Conservation (phyloP, 2,329 filamentous ascomycete species). For the Cercospora zeina region DNA sequence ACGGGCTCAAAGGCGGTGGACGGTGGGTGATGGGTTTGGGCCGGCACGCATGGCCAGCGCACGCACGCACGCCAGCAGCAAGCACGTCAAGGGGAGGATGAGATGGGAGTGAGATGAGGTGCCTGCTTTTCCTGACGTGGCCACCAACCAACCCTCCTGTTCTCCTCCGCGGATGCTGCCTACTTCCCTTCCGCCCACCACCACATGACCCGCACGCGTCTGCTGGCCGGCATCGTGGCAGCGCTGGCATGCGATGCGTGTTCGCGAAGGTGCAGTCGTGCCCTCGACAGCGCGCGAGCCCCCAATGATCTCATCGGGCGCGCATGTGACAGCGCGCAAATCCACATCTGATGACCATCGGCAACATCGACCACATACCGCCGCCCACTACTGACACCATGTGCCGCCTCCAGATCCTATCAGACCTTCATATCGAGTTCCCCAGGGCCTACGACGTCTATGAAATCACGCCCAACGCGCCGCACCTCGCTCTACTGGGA, state of each 20-base stretch:
- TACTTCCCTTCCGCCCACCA: constrained; percentile 9
- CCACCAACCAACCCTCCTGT: neutral
- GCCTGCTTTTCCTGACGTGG: constrained; percentile 1
- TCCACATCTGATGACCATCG: neutral
- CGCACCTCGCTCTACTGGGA: constrained; percentile 57
- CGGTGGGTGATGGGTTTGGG: neutral
- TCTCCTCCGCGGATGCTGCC: neutral
- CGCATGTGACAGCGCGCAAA: constrained; percentile 6
- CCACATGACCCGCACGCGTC: constrained; percentile 2
- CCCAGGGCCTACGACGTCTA: constrained; percentile 55
- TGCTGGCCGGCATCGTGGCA: neutral
- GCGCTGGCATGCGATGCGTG: neutral
- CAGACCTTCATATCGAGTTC: constrained; percentile 59
- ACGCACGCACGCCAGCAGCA: neutral
- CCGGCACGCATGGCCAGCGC: constrained; percentile 1
- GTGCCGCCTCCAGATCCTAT: constrained; percentile 47
- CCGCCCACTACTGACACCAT: neutral
- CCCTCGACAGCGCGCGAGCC: constrained; percentile 5
- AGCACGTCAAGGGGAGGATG: neutral
- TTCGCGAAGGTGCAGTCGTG: neutral
- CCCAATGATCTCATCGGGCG: constrained; percentile 8
- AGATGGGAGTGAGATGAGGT: neutral
- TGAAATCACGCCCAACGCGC: constrained; percentile 50
- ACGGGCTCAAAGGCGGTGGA: neutral
- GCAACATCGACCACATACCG: neutral